Evolutionary conservation across 192 early-diverging fungal species (phyloP).

Genomic region (Coemansia sp.): DNA sequence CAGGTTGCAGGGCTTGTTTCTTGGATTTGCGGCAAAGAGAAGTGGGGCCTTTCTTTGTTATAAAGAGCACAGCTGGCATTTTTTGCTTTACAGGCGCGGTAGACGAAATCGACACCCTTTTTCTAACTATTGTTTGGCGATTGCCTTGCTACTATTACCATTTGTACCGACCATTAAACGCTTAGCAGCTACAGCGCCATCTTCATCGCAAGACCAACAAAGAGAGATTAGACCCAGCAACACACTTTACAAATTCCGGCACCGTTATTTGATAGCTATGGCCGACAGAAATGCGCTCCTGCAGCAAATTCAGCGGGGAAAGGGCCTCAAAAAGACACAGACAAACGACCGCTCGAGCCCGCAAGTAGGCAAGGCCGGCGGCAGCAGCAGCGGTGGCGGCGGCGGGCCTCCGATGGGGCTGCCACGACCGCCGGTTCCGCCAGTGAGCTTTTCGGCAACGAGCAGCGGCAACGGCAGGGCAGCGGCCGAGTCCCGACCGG

Average conservation of each 20-base stretch:
- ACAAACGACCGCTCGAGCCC: slow-evolving; percentile 76
- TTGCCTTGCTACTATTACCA: no score
- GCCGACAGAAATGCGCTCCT: slow-evolving; percentile 60
- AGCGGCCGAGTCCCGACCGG: no score
- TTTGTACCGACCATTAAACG: no score
- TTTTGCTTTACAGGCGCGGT: no score
- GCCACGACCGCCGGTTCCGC: slow-evolving; percentile 36
- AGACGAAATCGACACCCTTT: no score
- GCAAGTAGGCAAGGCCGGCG: slow-evolving; percentile 32
- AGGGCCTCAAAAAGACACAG: slow-evolving; percentile 62
- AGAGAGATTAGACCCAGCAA: not conserved
- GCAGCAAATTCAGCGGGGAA: slow-evolving; percentile 72
- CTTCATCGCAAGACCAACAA: no score
- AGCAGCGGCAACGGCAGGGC: slow-evolving; percentile 34
- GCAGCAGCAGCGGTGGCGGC: slow-evolving; percentile 51
- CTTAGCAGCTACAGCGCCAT: no score
- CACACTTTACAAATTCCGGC: no score
- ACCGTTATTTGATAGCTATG: no score
- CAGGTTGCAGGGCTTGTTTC: not conserved
- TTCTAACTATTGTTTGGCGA: no score
- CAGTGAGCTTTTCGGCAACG: slow-evolving; percentile 9
- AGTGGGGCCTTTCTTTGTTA: not conserved
- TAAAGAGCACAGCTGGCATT: no score
- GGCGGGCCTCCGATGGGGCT: slow-evolving; percentile 32
- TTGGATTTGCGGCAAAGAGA: no score